Evolutionary conservation across 805 yeast species (phyloP).

Genomic region (Debaryomyces tyrocola): DNA sequence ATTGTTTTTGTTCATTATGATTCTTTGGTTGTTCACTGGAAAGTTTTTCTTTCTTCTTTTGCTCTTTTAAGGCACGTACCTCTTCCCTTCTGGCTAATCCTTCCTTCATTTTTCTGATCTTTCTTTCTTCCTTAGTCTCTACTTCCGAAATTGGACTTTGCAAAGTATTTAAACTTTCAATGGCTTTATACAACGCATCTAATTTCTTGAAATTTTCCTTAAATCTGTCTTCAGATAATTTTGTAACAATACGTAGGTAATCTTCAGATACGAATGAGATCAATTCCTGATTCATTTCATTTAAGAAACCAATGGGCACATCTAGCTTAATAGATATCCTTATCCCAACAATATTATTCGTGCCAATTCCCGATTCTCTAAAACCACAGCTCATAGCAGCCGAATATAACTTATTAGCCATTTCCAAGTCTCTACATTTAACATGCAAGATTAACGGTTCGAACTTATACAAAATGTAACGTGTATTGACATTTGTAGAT

Average conservation of each 20-base stretch:
- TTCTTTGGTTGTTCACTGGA: background rate
- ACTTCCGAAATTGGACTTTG: background rate
- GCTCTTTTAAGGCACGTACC: slow-evolving; percentile 28
- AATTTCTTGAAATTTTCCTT: slow-evolving; percentile 62
- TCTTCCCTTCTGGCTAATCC: slow-evolving; percentile 42
- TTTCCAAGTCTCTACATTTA: slow-evolving; percentile 60
- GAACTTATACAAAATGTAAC: slow-evolving; percentile 72
- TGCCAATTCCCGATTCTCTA: slow-evolving; percentile 84
- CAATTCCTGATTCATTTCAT: slow-evolving; percentile 26
- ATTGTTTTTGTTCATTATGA: background rate
- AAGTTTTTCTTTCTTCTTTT: slow-evolving; percentile 11
- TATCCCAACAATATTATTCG: slow-evolving; percentile 74
- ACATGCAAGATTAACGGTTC: slow-evolving; percentile 87
- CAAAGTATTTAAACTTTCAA: slow-evolving; percentile 21
- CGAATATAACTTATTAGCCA: slow-evolving; percentile 63
- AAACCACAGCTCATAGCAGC: slow-evolving; percentile 83
- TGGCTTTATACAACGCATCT: slow-evolving; percentile 44
- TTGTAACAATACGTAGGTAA: slow-evolving; percentile 53
- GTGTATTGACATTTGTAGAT: slow-evolving; percentile 19
- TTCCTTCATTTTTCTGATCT: slow-evolving; percentile 52
- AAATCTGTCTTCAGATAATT: slow-evolving; percentile 61
- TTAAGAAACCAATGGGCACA: slow-evolving; percentile 67
- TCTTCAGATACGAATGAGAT: slow-evolving; percentile 48
- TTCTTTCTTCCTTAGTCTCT: slow-evolving; percentile 54
- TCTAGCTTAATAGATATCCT: slow-evolving; percentile 74